Conservation (phyloP, 1,284 basidiomycete genomes). For the Microbotryomycetes sp. region DNA sequence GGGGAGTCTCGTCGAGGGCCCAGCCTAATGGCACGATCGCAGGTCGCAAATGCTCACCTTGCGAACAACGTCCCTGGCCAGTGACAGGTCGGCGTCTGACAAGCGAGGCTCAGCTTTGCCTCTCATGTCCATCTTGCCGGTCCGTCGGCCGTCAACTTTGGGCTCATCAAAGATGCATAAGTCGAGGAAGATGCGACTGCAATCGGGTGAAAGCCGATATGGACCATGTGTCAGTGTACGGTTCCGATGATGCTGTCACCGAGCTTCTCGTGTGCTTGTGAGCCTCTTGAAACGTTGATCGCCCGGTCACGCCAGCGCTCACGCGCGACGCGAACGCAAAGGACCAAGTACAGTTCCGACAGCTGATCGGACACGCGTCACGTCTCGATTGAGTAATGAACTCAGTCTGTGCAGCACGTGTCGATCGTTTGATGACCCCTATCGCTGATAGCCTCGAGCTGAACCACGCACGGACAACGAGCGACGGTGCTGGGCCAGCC, state of each 20-base stretch:
- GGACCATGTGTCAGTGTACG: no score
- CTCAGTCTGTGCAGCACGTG: no score
- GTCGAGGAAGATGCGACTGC: conserved; percentile 23
- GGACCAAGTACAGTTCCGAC: no score
- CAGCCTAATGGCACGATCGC: background rate
- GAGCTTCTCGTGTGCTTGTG: no score
- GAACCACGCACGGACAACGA: background rate
- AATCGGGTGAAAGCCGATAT: background rate
- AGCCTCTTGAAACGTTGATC: no score
- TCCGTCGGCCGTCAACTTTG: conserved; percentile 7
- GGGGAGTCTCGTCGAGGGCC: background rate
- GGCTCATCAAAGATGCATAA: conserved; percentile 19
- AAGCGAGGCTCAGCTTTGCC: conserved; percentile 1
- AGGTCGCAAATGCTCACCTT: background rate
- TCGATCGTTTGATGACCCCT: no score
- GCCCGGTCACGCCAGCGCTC: no score
- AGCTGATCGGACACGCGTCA: no score
- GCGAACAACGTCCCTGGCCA: background rate
- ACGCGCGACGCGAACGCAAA: no score
- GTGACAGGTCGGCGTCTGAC: background rate
- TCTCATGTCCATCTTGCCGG: conserved; percentile 29
- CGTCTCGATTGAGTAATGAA: no score
- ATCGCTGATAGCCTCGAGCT: background rate
- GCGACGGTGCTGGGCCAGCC: background rate
- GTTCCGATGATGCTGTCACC: no score